These are phyloP conservation scores for Yamadazyma friedrichii DNA, from an alignment of 1,139 yeast species.

Conservation along the genomic window DNA sequence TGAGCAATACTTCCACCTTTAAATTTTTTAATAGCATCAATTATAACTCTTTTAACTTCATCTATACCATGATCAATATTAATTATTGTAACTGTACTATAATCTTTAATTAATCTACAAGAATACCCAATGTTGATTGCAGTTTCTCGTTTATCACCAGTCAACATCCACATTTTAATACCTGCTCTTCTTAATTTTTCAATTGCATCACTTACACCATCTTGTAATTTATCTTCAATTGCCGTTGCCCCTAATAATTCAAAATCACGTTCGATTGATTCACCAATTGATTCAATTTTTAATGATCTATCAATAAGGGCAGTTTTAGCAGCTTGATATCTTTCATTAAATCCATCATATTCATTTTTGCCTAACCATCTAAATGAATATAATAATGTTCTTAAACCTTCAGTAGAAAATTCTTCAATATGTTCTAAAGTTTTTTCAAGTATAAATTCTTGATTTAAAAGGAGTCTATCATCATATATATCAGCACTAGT, in stretches of 20 bases:
- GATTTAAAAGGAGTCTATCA: conserved; percentile 66
- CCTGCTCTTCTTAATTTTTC: conserved; percentile 92
- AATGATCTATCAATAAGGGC: conserved; percentile 65
- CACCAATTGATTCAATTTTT: conserved; percentile 73
- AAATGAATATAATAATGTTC: conserved; percentile 83
- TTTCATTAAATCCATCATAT: conserved; percentile 63
- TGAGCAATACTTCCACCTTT: conserved; percentile 80
- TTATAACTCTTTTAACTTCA: conserved; percentile 51
- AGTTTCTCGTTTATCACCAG: conserved; percentile 97
- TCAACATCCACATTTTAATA: conserved; percentile 94
- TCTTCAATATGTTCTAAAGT: conserved; percentile 90
- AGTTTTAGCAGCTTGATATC: conserved; percentile 75
- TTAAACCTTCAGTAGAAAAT: conserved; percentile 89
- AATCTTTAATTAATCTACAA: conserved; percentile 89
- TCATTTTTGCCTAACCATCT: conserved; percentile 63
- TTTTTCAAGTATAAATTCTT: conserved; percentile 74
- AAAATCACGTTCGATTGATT: conserved; percentile 61
- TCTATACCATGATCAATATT: conserved; percentile 57
- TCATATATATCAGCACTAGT: conserved; percentile 34
- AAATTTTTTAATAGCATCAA: conserved; percentile 59
- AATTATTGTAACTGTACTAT: conserved; percentile 81
- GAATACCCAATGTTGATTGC: conserved; percentile 97
- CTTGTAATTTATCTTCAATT: conserved; percentile 93
- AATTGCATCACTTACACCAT: conserved; percentile 92
- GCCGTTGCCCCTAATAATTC: conserved; percentile 90